Evolutionary conservation across 164 flowering plant species (phyloP), one percentile per base, ranked within the genome.

Genomic region (Liriodendron chinense): DNA sequence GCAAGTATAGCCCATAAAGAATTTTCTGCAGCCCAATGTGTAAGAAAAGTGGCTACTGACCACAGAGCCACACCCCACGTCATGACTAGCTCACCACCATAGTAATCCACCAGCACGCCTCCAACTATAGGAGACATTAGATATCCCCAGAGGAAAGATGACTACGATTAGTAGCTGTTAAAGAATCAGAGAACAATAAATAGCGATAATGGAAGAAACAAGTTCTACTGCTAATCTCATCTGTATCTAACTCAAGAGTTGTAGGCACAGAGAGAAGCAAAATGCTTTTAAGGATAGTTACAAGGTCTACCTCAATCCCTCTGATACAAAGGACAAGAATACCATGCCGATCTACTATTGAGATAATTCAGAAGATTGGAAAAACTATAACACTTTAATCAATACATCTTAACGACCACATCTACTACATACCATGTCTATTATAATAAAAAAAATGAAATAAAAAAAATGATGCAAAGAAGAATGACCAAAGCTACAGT

Each of bases 81-180:
- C 97, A 96, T 92, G 62, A 96, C 97, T 70, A 89, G 78, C 82
- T 94, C 92, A 71, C 98, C 96, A 65, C 98, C 99, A 81, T 89
- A 91, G 74, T 83, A 81, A 83, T 96, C 98, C 81, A 96, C 99
- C 21, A 96, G 84, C 20, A 92, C 85, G 66, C 98, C 97, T 70
- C 99, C 99, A 82, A 87, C 91, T 72, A 96, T 92, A 18, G 96
- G 99, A 50, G 99, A 92, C 72, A 90, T 74, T 77, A 92, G 75
- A 86, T 96, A 96, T 57, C 99, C 99, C 99, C 98, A 94, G 5
- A 92, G 92, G 80, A 94, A 94, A 56, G 99, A 90, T 80, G 99
- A 96, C 99, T 96, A 91, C 88, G 79, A 84, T 77, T 81, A 84
- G 77, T 61, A 47, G 63, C 75, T 68, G 72, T 56, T 43, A 77